A percentile compares a stretch with the other conserved stretches of the same genome.
Conservation (phyloP, 306 rosid genomes). For the Gillenia trifoliata region DNA sequence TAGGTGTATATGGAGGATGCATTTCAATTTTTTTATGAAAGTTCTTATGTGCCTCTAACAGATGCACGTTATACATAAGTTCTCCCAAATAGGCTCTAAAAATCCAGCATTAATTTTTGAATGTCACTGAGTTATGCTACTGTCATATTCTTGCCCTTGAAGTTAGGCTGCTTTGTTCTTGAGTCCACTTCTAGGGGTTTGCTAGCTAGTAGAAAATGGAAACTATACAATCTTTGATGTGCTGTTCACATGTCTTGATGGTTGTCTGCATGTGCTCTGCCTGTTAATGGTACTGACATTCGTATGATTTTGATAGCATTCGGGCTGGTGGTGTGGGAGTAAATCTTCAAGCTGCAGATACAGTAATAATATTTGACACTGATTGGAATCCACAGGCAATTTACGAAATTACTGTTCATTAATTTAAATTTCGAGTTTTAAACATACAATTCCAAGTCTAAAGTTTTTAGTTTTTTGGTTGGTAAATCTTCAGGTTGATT, state of each 20-base stretch:
- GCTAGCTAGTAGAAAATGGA: not conserved
- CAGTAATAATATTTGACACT: conserved; percentile 94
- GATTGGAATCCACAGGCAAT: conserved; percentile 99
- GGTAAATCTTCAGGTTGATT: conserved; percentile 71
- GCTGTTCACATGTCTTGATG: conserved; percentile 2
- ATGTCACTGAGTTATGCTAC: not conserved
- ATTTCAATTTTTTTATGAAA: not conserved
- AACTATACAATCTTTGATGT: not conserved
- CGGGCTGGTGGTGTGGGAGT: conserved; percentile 99
- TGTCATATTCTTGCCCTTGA: not conserved
- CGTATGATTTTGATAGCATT: conserved; percentile 44
- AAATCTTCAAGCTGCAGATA: conserved; percentile 99
- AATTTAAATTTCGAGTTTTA: conserved; percentile 15
- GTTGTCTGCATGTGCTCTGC: not conserved
- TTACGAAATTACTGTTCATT: conserved; percentile 10
- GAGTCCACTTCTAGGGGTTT: not conserved
- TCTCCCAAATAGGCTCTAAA: not conserved
- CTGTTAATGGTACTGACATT: conserved; percentile 21
- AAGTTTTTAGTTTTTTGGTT: conserved; percentile 22
- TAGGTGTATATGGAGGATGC: not conserved
- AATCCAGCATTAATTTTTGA: not conserved
- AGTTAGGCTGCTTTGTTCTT: not conserved
- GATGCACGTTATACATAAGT: not conserved
- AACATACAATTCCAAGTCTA: not conserved
- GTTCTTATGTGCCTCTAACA: not conserved